Percentiles rank a stretch among this genome's conserved stretches.
These are phyloP conservation scores for Tylopilus sp. DNA, from an alignment of 1,284 basidiomycete species.

Conservation along the genomic window DNA sequence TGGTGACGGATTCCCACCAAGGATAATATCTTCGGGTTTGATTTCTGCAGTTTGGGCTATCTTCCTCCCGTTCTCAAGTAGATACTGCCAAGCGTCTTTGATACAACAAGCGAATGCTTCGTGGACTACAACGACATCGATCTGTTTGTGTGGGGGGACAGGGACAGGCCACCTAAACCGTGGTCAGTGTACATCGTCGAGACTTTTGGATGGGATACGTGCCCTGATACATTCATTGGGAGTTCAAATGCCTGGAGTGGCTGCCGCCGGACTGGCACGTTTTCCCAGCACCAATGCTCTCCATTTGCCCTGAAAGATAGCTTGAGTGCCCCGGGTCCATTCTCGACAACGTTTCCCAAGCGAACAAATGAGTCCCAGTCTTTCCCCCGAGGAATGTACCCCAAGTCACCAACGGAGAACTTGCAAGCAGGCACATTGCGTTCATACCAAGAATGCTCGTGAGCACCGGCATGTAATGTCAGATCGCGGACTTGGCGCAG, in stretches of 20 bases:
- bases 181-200: conserved; percentile 2
- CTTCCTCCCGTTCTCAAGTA: conserved; percentile 35
- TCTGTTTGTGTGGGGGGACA: conserved; percentile 36
- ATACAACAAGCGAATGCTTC: conserved; percentile 29
- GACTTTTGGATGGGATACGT: conserved; percentile 12
- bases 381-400: conserved; percentile 38
- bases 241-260: conserved; percentile 32
- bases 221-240: conserved; percentile 40
- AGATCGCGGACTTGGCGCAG: conserved; percentile 40
- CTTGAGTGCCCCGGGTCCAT: conserved; percentile 21
- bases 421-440: conserved; percentile 38
- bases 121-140: conserved; percentile 39
- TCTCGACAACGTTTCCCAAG: conserved; percentile 39
- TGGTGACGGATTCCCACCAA: conserved; percentile 34
- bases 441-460: conserved; percentile 42
- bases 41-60: conserved; percentile 36
- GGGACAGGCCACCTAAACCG: conserved; percentile 44
- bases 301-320: conserved; percentile 24
- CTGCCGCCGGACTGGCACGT: conserved; percentile 24
- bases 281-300: conserved; percentile 37
- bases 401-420: conserved; percentile 44
- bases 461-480: conserved; percentile 35
- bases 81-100: conserved; percentile 42
- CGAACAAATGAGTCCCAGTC: conserved; percentile 39
- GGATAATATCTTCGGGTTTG: conserved; percentile 42